These are phyloP conservation scores for Alternaria arbusti DNA, from an alignment of 2,329 filamentous ascomycete species.

Conservation along the genomic window DNA sequence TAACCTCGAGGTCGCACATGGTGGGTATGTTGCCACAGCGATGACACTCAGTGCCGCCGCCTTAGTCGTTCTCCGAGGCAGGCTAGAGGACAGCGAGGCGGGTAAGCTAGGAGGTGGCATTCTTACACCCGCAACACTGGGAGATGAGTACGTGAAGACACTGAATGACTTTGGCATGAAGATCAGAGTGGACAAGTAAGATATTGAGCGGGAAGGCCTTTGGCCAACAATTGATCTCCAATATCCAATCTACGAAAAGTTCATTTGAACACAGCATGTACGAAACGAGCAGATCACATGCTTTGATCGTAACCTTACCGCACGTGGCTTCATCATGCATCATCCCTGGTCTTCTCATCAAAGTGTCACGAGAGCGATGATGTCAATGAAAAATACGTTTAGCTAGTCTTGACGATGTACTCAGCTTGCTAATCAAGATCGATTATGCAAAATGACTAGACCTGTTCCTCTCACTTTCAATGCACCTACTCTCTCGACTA, in stretches of 20 bases:
- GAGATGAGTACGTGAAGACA: constrained; percentile 70
- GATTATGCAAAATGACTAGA: neutral
- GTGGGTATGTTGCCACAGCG: constrained; percentile 72
- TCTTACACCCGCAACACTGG: constrained; percentile 74
- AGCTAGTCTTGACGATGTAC: neutral
- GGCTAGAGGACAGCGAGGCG: constrained; percentile 54
- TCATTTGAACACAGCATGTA: neutral
- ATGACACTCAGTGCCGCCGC: constrained; percentile 69
- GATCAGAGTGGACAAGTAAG: constrained; percentile 46
- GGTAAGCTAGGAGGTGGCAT: constrained; percentile 68
- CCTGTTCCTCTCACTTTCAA: neutral
- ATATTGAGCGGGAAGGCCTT: neutral
- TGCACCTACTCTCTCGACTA: neutral
- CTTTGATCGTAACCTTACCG: neutral
- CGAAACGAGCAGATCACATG: neutral
- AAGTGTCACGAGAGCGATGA: neutral
- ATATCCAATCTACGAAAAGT: neutral
- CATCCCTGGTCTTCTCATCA: neutral
- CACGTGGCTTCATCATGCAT: neutral
- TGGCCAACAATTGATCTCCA: neutral
- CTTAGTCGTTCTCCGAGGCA: constrained; percentile 68
- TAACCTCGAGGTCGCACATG: constrained; percentile 64
- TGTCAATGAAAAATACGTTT: neutral
- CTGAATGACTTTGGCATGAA: constrained; percentile 67
- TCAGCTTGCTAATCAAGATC: neutral